Base-by-base conservation (phyloP, 352 stramenopile genomes). In the Pythium brachiatum region DNA sequence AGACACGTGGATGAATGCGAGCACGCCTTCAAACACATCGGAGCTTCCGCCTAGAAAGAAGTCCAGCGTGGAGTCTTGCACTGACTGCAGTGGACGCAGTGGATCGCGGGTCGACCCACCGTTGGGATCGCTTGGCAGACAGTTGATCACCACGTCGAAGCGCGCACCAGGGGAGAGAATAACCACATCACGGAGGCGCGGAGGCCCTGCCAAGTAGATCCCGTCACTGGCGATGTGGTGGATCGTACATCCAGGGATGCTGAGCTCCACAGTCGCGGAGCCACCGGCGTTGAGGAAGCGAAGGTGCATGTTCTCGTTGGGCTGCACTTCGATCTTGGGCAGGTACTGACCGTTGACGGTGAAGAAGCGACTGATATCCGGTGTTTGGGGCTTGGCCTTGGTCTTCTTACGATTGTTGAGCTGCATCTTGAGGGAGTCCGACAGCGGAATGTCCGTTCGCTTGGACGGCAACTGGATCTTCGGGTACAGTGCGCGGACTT, bases 261-360 rank as follows among this genome's bases (percentile, higher is more conserved):
- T 69, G 27, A 94, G 65, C 56, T 88, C 72, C 27, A 94, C 66
- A 12, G 73, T 68, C 32, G 74, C 73, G 5, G 76, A 80, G 8
- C 72, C 71, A 25, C 78, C 83, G 23, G 76, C 77, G 52, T 94
- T 86, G 44, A 94, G 27, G 39, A 94, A 54, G 0, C 85, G 79
- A 27, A 90, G 77, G 18, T 83, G 54, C 1, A 83, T 63, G 54
- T 87, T 84, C 51, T 88, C 78, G 32, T 76, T 60, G 11, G 78
- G 76, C 7, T 60, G 63, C 12, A 90, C 60, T 50, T 79, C 57
- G 29, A 94, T 77, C 58, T 76, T 86, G 13, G 83, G 81, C 56
- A 89, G 51, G 54, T 82, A 88, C 53, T 87, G 76, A 13, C 85
- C 85, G 55, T 94, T 94, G 8, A 92, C 73, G 0, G 73, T 77